These are phyloP conservation scores for Blastomyces silverae DNA, from an alignment of 2,329 filamentous ascomycete species.

Conservation along the genomic window DNA sequence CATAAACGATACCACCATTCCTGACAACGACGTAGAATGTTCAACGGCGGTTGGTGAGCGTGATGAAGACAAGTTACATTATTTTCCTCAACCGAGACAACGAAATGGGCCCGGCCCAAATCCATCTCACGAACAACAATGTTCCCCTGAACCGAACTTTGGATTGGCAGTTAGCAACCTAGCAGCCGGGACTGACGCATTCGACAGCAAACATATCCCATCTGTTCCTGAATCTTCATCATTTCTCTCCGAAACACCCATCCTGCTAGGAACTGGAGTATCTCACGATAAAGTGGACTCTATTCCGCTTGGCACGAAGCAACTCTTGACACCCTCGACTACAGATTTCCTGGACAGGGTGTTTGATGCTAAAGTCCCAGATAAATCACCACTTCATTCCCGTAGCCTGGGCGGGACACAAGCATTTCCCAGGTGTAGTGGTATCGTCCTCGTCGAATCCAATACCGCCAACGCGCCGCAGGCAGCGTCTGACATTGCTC, in stretches of 20 bases:
- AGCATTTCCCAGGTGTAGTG: conserved; percentile 15
- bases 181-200: neutral
- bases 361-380: neutral
- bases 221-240: no score
- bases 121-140: neutral
- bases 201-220: neutral
- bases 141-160: neutral
- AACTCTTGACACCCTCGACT: conserved; percentile 1
- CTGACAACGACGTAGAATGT: neutral
- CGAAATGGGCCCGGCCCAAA: neutral
- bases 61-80: neutral
- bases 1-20: no score
- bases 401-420: neutral
- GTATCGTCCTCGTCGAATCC: conserved; percentile 29
- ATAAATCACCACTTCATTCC: neutral
- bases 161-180: neutral
- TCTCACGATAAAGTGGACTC: neutral
- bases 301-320: neutral
- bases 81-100: neutral
- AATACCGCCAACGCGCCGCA: conserved; percentile 8
- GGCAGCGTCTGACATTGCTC: conserved; percentile 18
- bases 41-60: no score
- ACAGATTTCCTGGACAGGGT: conserved; percentile 7
- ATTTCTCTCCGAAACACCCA: neutral
- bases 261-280: neutral